Conservation (phyloP, 2,329 filamentous ascomycete species). For the Shiraia sp. region DNA sequence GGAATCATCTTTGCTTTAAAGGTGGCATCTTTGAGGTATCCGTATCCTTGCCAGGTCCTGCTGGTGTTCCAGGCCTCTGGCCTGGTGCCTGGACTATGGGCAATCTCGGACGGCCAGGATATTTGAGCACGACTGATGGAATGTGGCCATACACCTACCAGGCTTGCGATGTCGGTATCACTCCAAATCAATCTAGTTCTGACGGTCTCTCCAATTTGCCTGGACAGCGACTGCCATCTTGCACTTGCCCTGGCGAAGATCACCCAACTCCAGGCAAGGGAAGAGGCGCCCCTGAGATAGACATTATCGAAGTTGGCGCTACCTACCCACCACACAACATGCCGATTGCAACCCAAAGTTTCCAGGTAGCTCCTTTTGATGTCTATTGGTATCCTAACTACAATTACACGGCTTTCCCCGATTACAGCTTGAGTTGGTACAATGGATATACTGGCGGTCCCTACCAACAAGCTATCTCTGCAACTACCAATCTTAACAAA, state of each 20-base stretch:
- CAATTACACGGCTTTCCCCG: constrained; percentile 56
- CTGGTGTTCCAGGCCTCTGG: constrained; percentile 55
- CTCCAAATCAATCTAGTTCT: constrained; percentile 52
- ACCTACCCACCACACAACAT: constrained; percentile 45
- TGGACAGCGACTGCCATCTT: constrained; percentile 51
- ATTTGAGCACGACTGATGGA: constrained; percentile 57
- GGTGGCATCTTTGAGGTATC: constrained; percentile 59
- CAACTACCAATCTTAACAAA: constrained; percentile 58
- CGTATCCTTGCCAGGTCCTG: constrained; percentile 56
- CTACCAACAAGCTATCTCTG: constrained; percentile 61
- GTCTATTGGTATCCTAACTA: constrained; percentile 58
- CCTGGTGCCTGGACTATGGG: constrained; percentile 60
- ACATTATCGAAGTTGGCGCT: constrained; percentile 53
- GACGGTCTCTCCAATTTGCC: constrained; percentile 51
- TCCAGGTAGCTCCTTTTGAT: constrained; percentile 56
- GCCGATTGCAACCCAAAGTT: constrained; percentile 54
- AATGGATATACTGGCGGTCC: constrained; percentile 60
- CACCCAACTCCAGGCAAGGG: constrained; percentile 53
- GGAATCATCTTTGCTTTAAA: constrained; percentile 61
- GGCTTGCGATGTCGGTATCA: constrained; percentile 55
- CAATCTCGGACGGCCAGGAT: constrained; percentile 58
- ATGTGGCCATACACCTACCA: constrained; percentile 61
- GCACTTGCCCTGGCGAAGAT: constrained; percentile 51
- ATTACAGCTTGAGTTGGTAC: constrained; percentile 52
- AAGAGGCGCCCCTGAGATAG: constrained; percentile 54